These are phyloP conservation scores for Colletotrichum tropicale DNA, from an alignment of 2,329 filamentous ascomycete species.

Conservation along the genomic window DNA sequence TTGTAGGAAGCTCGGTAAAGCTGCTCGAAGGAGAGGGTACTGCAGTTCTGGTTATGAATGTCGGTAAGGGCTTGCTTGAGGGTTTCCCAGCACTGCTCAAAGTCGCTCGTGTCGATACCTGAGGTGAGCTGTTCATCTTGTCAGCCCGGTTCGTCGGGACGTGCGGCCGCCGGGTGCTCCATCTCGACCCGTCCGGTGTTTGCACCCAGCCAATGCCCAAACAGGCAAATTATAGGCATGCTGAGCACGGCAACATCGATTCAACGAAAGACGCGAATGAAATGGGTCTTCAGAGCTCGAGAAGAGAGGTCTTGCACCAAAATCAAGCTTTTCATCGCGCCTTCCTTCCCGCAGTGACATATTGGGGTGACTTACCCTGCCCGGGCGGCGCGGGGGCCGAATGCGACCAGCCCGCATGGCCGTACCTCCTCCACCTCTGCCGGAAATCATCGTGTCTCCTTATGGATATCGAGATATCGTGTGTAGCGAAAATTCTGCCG, in stretches of 20 bases:
- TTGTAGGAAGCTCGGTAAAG: slow-evolving; percentile 94
- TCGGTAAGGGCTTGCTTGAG: slow-evolving; percentile 79
- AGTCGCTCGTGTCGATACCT: slow-evolving; percentile 67
- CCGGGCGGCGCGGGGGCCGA: slow-evolving; percentile 46
- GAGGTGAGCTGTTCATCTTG: not conserved
- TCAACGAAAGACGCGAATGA: not conserved
- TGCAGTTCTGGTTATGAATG: slow-evolving; percentile 92
- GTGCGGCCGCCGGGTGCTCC: not conserved
- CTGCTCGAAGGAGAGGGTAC: slow-evolving; percentile 89
- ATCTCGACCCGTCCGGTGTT: not conserved
- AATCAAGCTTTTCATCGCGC: not conserved
- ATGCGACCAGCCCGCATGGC: slow-evolving; percentile 43
- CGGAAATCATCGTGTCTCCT: slow-evolving; percentile 48
- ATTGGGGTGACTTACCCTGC: slow-evolving; percentile 38
- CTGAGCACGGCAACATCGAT: not conserved
- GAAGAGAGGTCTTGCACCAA: not conserved
- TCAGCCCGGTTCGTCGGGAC: not conserved
- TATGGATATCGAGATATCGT: not conserved
- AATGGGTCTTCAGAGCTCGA: not conserved
- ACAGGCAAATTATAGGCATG: not conserved
- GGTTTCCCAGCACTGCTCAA: slow-evolving; percentile 83
- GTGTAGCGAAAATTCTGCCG: not conserved
- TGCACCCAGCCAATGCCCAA: not conserved
- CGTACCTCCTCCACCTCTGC: slow-evolving; percentile 44
- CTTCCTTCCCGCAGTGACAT: not conserved